A percentile compares a stretch with the other conserved stretches of the same genome.
Conservation (phyloP, 2,329 filamentous ascomycete species). For the Graphilbum sp. region DNA sequence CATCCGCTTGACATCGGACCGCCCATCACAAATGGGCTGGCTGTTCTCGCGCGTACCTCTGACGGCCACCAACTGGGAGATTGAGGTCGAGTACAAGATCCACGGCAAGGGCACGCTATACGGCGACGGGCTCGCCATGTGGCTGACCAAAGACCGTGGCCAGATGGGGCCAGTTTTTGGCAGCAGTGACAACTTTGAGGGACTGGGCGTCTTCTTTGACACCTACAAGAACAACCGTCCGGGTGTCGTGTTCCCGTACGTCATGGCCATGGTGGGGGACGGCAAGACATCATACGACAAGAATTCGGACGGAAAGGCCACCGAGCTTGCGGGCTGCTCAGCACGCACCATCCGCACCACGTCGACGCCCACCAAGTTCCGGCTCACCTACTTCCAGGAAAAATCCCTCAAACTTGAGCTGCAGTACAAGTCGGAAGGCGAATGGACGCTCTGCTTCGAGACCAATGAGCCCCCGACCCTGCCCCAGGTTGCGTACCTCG, state of each 20-base stretch:
- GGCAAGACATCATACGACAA: constrained; percentile 83
- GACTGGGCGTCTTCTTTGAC: constrained; percentile 88
- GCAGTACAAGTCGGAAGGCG: constrained; percentile 79
- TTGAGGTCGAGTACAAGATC: constrained; percentile 91
- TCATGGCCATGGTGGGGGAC: constrained; percentile 97
- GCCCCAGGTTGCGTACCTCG: constrained; percentile 59
- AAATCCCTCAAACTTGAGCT: constrained; percentile 80
- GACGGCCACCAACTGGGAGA: constrained; percentile 97
- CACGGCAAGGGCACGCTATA: constrained; percentile 78
- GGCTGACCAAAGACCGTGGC: constrained; percentile 88
- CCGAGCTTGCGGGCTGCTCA: constrained; percentile 88
- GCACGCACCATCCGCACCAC: constrained; percentile 77
- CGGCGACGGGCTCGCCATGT: constrained; percentile 94
- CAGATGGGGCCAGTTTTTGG: constrained; percentile 75
- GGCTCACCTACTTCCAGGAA: constrained; percentile 92
- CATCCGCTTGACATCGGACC: constrained; percentile 81
- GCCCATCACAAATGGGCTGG: constrained; percentile 81
- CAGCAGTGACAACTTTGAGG: constrained; percentile 75
- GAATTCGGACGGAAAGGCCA: constrained; percentile 81
- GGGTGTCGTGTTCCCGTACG: constrained; percentile 87
- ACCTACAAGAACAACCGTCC: constrained; percentile 99
- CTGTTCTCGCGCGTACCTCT: constrained; percentile 86
- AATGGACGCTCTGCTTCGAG: constrained; percentile 85
- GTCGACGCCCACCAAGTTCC: constrained; percentile 65
- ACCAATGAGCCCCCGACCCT: constrained; percentile 55